A percentile compares a stretch with the other conserved stretches of the same genome.
Conservation (phyloP, 2,329 filamentous ascomycete genomes). For the Scedosporium minutisporum region DNA sequence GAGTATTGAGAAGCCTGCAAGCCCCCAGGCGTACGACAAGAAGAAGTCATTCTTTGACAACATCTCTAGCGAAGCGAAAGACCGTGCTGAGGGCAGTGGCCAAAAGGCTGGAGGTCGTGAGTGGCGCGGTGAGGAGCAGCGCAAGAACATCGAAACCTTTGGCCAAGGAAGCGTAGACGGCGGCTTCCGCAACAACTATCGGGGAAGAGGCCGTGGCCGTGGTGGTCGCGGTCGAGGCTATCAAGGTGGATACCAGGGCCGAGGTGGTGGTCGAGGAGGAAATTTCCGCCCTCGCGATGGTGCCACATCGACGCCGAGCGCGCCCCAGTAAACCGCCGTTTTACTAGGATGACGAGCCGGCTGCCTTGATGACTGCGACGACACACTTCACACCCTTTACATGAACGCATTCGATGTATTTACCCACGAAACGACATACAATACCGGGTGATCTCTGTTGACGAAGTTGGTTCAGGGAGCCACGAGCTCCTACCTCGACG, state of each 20-base stretch:
- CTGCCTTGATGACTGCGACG: not conserved
- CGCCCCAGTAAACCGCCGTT: not conserved
- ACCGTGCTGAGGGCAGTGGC: constrained; percentile 64
- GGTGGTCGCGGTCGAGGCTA: constrained; percentile 43
- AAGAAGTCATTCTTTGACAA: constrained; percentile 93
- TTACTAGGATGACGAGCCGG: not conserved
- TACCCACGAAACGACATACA: not conserved
- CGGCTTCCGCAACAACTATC: constrained; percentile 63
- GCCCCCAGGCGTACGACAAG: constrained; percentile 67
- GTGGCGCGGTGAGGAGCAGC: constrained; percentile 87
- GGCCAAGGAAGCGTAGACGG: constrained; percentile 91
- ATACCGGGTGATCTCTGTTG: not conserved
- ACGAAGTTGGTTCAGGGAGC: not conserved
- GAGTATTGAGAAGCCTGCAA: constrained; percentile 33
- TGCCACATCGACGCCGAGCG: not conserved
- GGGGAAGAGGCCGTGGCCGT: constrained; percentile 68
- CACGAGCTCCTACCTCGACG: not conserved
- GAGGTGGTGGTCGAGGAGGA: not conserved
- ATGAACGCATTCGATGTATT: not conserved
- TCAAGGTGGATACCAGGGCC: constrained; percentile 14
- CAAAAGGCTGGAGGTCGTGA: constrained; percentile 69
- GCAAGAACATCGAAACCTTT: constrained; percentile 95
- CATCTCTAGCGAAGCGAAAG: constrained; percentile 87
- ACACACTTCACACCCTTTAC: not conserved
- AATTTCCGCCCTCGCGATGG: not conserved